Percentiles rank a stretch among this genome's conserved stretches.
Evolutionary conservation across 441 rosid genomes (phyloP).

Genomic region (Geranium incanum): DNA sequence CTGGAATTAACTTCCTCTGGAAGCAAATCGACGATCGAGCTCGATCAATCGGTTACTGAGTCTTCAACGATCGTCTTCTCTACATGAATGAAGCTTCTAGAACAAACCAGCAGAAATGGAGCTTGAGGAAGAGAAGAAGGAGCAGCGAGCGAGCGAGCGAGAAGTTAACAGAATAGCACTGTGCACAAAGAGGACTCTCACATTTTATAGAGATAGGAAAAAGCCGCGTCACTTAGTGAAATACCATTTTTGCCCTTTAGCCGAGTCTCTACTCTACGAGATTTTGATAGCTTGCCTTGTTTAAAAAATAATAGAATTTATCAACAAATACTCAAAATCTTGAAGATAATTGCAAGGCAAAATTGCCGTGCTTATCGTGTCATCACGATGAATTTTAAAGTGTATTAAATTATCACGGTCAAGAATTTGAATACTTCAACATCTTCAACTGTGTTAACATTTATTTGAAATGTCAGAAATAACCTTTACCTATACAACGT

Average conservation of each 20-base stretch:
- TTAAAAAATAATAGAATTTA: too few species aligned
- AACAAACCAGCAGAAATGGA: not conserved
- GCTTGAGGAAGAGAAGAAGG: not conserved
- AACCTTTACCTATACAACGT: too few species aligned
- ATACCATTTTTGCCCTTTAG: not conserved
- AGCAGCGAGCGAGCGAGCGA: not conserved
- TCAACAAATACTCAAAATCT: too few species aligned
- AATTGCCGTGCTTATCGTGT: too few species aligned
- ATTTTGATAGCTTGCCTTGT: too few species aligned
- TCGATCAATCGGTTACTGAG: not conserved
- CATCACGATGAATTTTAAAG: too few species aligned
- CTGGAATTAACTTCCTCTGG: not conserved
- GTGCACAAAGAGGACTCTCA: not conserved
- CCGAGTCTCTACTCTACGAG: too few species aligned
- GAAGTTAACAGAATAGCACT: not conserved
- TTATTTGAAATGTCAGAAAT: too few species aligned
- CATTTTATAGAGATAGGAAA: not conserved
- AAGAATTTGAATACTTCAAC: too few species aligned
- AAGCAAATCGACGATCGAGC: not conserved
- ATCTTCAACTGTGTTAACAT: too few species aligned
- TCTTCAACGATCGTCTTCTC: not conserved
- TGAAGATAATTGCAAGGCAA: too few species aligned
- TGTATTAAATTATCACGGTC: too few species aligned
- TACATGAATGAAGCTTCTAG: not conserved
- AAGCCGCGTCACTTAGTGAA: not conserved